These are phyloP conservation scores for Fusarium floridanum DNA, from an alignment of 2,329 filamentous ascomycete genomes.

Conservation along the genomic window DNA sequence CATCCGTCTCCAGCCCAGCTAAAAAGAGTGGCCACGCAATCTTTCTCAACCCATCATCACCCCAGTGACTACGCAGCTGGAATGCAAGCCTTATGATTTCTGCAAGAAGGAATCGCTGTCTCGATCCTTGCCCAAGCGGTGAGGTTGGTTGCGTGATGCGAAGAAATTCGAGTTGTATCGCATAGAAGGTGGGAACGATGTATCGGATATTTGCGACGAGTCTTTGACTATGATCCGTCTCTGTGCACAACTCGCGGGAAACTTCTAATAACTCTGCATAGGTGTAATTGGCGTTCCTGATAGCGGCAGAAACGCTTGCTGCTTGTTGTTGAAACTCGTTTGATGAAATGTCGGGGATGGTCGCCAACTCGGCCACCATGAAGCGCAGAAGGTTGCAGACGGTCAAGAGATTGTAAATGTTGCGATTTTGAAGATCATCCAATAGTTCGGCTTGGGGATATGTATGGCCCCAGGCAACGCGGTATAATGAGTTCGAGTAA, in stretches of 20 bases:
- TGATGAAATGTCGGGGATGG: not conserved
- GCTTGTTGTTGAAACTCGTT: not conserved
- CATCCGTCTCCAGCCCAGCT: slow-evolving; percentile 51
- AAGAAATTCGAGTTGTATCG: slow-evolving; percentile 45
- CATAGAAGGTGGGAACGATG: slow-evolving; percentile 52
- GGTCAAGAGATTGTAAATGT: slow-evolving; percentile 48
- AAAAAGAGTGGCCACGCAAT: slow-evolving; percentile 52
- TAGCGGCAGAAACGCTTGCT: slow-evolving; percentile 12
- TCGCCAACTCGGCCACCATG: slow-evolving; percentile 47
- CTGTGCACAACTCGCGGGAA: slow-evolving; percentile 36
- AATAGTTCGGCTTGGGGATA: slow-evolving; percentile 52
- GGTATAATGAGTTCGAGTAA: slow-evolving; percentile 50
- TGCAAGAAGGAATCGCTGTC: not conserved
- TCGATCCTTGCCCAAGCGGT: not conserved
- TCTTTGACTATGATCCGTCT: slow-evolving; percentile 44
- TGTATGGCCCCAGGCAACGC: slow-evolving; percentile 48
- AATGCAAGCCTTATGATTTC: slow-evolving; percentile 47
- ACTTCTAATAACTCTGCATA: slow-evolving; percentile 45
- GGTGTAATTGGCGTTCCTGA: slow-evolving; percentile 30
- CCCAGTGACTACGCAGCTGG: slow-evolving; percentile 49
- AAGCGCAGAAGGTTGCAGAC: slow-evolving; percentile 49
- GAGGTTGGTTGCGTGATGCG: slow-evolving; percentile 9
- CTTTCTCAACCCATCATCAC: slow-evolving; percentile 46
- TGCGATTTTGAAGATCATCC: slow-evolving; percentile 52
- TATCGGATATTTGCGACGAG: slow-evolving; percentile 51